Evolutionary conservation across 2,329 filamentous ascomycete species (phyloP), one percentile per base, ranked within the genome.

Genomic region (Trichoderma harzianum): DNA sequence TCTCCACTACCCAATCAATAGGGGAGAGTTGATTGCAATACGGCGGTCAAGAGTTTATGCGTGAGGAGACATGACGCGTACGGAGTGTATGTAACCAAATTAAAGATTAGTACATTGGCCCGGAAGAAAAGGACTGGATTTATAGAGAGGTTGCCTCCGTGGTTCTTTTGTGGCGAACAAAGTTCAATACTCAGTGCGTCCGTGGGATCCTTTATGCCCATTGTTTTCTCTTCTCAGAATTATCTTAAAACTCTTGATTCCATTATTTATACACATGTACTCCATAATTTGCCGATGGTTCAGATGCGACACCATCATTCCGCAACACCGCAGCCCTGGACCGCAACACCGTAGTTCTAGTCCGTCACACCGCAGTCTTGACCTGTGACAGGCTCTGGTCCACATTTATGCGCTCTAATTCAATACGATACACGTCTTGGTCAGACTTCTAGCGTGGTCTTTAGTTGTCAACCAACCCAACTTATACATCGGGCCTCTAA

Each of bases 211-310:
- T 1, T 5, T 5, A 4, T 6, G 4, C 5, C 43, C 18, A 51
- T 21, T 51, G 1, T 51, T 21, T n/a, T 21, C 43, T 12, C 43
- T 0, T 51, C 10, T 51, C 4, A 51, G 7, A n/a, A 51, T 21
- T 5, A 0, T 21, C 0, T 21, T n/a, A 7, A 51, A n/a, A 1
- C 18, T 51, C 43, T 51, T 51, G 0, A 3, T 6, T 10, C 43
- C 8, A 51, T 0, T 51, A 57, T 26, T 57, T 57, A 10, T 1
- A 3, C 11, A 11, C 26, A 7, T 5, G 5, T 11, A 26, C 8
- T 10, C 26, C 26, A 18, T 57, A 3, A 28, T 28, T 28, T 8
- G 26, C 7, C 21, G 7, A 18, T n/a, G 3, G 12, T 30, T 57
- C 16, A 30, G 14, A 57, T 5, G 3, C 26, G 53, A 11, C 18